Evolutionary conservation across 2,329 filamentous ascomycete genomes (phyloP), one percentile per base, ranked within the genome.

Genomic region (Cladorrhinum sp.): DNA sequence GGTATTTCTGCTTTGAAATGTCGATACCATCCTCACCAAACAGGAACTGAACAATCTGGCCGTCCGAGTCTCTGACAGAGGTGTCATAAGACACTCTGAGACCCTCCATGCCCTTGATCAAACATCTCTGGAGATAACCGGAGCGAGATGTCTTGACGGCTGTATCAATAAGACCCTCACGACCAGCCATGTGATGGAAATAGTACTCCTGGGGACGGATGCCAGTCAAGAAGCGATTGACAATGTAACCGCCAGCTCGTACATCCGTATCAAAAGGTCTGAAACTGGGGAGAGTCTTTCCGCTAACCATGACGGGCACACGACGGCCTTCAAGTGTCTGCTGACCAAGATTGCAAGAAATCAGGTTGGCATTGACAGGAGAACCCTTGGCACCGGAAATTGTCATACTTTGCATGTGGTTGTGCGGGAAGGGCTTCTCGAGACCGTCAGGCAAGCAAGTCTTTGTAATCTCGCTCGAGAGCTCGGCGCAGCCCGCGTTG

Each of bases 361-460:
- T 99, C 63, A 97, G 86, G 70, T 96, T 97, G 55, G 95, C 95
- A 73, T 99, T 99, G 75, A 99, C 95, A 69, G 85, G 81, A 58
- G 86, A 90, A 73, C 95, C 95, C 78, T 99, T 99, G 56, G 95
- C 95, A 74, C 95, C 95, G 60, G 95, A 97, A 14, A 89, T 90
- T 21, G 95, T 99, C 95, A 99, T 99, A 66, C 91, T 87, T 80
- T 99, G 95, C 94, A 99, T 99, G 76, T 98, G 94, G 72, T 99
- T 99, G 72, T 89, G 89, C 1, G 95, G 95, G 75, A 99, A 99
- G 7, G 90, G 86, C 76, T 98, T 99, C 70, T 91, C 87, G 26
- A 99, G 84, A 48, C 91, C 92, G 20, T 79, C 77, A 0, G 95
- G 95, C 66, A 99, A 82, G 75, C 92, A 96, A 1, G 85, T 84